Conservation (phyloP, 257 asterid species). For the Knoxia roxburghii region DNA sequence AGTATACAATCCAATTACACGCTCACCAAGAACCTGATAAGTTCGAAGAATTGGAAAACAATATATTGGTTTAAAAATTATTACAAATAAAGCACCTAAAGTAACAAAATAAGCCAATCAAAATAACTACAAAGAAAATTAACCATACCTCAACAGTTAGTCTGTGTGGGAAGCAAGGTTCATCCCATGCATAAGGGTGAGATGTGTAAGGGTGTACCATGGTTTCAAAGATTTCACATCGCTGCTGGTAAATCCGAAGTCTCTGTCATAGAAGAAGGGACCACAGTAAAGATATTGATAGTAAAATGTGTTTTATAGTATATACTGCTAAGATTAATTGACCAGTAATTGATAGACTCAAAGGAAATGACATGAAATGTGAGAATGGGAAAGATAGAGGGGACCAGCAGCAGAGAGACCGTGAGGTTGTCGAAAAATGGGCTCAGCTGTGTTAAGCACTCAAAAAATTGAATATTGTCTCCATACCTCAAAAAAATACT, state of each 20-base stretch:
- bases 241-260: constrained; percentile 87
- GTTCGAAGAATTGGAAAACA: constrained; percentile 3
- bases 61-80: neutral
- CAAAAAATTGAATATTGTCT: neutral
- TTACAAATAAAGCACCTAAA: neutral
- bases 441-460: neutral
- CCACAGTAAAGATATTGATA: neutral
- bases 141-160: constrained; percentile 74
- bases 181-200: constrained; percentile 93
- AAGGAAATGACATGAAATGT: neutral
- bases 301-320: neutral
- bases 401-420: neutral
- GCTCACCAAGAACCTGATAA: constrained; percentile 86
- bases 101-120: neutral
- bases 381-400: neutral
- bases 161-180: constrained; percentile 90
- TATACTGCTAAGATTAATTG: neutral
- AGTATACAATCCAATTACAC: constrained; percentile 67
- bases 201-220: constrained; percentile 78
- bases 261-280: constrained; percentile 46
- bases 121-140: neutral
- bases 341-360: neutral
- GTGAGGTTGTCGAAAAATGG: neutral
- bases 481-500: neutral
- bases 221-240: constrained; percentile 92